Evolutionary conservation across 169 alveolate genomes (phyloP).

Genomic region (Blepharisma undulans): DNA sequence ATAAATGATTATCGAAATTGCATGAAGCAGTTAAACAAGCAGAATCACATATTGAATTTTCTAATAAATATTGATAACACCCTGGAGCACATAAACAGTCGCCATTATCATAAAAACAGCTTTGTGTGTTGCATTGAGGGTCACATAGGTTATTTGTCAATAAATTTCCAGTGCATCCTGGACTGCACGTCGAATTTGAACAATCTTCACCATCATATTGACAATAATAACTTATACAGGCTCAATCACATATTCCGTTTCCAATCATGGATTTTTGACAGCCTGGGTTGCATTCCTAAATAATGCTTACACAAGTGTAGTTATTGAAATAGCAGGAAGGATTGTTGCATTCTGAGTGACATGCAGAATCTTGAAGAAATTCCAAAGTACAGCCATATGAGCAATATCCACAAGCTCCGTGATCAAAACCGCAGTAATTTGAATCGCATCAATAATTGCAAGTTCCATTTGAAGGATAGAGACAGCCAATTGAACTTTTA

Average conservation of each 20-base stretch:
- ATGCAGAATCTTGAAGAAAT: neutral
- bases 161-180: neutral
- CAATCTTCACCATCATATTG: neutral
- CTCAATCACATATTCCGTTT: neutral
- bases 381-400: neutral
- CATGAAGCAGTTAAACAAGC: no score
- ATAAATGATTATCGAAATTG: no score
- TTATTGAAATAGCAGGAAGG: neutral
- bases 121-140: slow-evolving; percentile 2
- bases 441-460: neutral
- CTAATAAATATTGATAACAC: no score
- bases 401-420: neutral
- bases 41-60: no score
- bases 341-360: neutral
- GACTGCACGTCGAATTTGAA: no score
- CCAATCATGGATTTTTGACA: neutral
- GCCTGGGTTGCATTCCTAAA: neutral
- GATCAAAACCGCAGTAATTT: neutral
- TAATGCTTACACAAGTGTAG: neutral
- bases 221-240: neutral
- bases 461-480: neutral
- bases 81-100: slow-evolving; percentile 31
- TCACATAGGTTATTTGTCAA: slow-evolving; percentile 24
- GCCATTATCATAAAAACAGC: slow-evolving; percentile 21
- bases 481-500: no score